A percentile compares a stretch with the other conserved stretches of the same genome.
Evolutionary conservation across 805 yeast species (phyloP).

Genomic region (Yarrowia yakushimensis): DNA sequence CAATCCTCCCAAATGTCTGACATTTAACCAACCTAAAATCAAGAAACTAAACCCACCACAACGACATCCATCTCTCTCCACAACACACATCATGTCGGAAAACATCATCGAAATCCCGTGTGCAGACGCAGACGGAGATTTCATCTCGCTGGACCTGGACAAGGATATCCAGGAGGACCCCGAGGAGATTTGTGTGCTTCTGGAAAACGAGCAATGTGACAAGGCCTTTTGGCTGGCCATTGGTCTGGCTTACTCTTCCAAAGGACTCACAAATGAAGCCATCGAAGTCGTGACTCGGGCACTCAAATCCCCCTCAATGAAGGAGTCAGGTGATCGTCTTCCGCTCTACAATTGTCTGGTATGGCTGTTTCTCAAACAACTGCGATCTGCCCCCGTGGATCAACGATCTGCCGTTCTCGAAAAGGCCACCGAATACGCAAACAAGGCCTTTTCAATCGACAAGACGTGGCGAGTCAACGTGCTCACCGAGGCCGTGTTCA

Average conservation of each 20-base stretch:
- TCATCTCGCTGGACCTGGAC: constrained; percentile 75
- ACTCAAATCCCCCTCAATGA: constrained; percentile 38
- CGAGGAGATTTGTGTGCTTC: constrained; percentile 68
- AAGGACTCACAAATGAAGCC: constrained; percentile 58
- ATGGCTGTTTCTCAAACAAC: constrained; percentile 55
- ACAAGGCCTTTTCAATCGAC: constrained; percentile 48
- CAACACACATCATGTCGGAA: constrained; percentile 26
- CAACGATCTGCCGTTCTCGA: constrained; percentile 21
- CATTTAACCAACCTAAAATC: neutral
- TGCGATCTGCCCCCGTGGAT: constrained; percentile 36
- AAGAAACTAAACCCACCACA: too few species aligned
- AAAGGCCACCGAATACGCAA: constrained; percentile 46
- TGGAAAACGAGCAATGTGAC: constrained; percentile 76
- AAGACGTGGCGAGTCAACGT: constrained; percentile 46
- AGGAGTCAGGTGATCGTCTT: constrained; percentile 43
- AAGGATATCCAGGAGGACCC: constrained; percentile 90
- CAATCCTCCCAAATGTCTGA: neutral
- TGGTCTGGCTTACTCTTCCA: constrained; percentile 73
- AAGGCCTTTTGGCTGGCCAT: constrained; percentile 79
- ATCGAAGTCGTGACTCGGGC: constrained; percentile 61
- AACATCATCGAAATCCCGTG: constrained; percentile 65
- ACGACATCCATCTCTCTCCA: neutral
- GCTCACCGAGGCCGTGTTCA: constrained; percentile 66
- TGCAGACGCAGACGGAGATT: constrained; percentile 61
- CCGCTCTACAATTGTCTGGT: constrained; percentile 60